phyloP scores from a whole-genome alignment of 2,329 filamentous ascomycete genomes.

The Fonsecaea monophora region DNA sequence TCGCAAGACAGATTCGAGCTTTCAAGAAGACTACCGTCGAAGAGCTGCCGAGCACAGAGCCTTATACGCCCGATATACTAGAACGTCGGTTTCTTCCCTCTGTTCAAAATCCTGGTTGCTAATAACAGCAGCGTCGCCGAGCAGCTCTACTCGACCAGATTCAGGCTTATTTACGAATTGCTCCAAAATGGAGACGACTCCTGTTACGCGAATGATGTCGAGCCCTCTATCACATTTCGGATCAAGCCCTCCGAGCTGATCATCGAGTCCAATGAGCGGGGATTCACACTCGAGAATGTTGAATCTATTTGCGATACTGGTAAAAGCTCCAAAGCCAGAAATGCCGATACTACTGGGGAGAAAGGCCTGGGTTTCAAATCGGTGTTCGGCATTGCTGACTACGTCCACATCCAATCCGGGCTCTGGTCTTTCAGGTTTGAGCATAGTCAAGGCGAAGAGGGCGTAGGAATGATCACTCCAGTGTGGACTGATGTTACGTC shows the following conservation, averaged over 20 bases:
- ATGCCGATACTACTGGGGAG: slow-evolving; percentile 44
- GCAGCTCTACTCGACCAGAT: slow-evolving; percentile 29
- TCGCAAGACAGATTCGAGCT: slow-evolving; percentile 14
- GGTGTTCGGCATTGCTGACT: slow-evolving; percentile 45
- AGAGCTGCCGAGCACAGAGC: slow-evolving; percentile 5
- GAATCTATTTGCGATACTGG: slow-evolving; percentile 49
- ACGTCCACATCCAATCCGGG: slow-evolving; percentile 32
- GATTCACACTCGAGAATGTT: slow-evolving; percentile 48
- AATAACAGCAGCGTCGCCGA: slow-evolving; percentile 26
- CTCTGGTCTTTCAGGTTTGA: slow-evolving; percentile 38
- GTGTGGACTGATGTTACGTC: slow-evolving; percentile 24
- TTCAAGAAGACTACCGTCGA: slow-evolving; percentile 23
- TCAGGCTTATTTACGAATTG: slow-evolving; percentile 29
- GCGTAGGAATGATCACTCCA: slow-evolving; percentile 34
- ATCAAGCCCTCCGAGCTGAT: slow-evolving; percentile 24
- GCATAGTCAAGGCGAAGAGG: slow-evolving; percentile 25
- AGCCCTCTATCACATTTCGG: slow-evolving; percentile 26
- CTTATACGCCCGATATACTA: slow-evolving; percentile 20
- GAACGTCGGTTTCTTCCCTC: slow-evolving; percentile 19
- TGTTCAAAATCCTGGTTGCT: slow-evolving; percentile 1
- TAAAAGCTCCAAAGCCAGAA: slow-evolving; percentile 46
- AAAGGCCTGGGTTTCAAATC: slow-evolving; percentile 50
- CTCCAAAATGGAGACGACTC: slow-evolving; percentile 53
- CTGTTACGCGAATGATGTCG: slow-evolving; percentile 13
- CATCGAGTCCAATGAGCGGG: slow-evolving; percentile 49